Base-by-base conservation (phyloP, 257 asterid genomes). In the Fraxinus pennsylvanica region DNA sequence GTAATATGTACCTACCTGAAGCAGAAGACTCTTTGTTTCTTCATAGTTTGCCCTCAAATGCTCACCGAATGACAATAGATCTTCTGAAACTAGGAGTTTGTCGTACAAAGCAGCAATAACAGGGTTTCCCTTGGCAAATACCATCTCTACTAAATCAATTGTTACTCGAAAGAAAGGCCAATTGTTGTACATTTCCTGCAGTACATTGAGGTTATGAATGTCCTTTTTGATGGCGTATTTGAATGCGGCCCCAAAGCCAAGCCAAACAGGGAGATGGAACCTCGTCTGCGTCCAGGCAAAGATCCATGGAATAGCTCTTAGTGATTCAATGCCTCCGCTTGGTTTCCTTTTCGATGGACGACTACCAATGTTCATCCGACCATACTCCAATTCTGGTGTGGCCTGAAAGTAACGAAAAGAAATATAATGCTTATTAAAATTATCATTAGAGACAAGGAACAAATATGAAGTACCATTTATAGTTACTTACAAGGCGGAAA, bases 91-190 rank as follows among this genome's bases (percentile, higher is more conserved):
- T 0, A 89, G 87, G 72, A 89, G 93, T 79, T 82, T 87, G 83
- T 89, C 93, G 32, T 84, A 87, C 45, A 89, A 68, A 43, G 89
- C 82, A 6, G 93, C 90, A 33, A 89, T 89, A 59, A 90, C 88
- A 0, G 93, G 93, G 75, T 89, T 87, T 1, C 93, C 93, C 85
- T 89, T 89, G 84, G 93, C 93, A 29, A 89, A 89, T 29, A 89
- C 93, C 93, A 89, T 89, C 80, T 89, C 93, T 0, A 87, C 75
- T n/a, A 89, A 74, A 81, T 89, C 93, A 9, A 89, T 89, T 1
- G 91, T 89, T 73, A 89, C 93, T 77, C 93, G 81, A 79, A 87
- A 87, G 85, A 89, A 89, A 29, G 93, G 93, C 93, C 93, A 89
- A 15, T 80, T 65, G 57, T 87, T 87, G 75, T 89, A 89, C 93